Evolutionary conservation across 192 early-diverging fungal genomes (phyloP), one percentile per base, ranked within the genome.

Genomic region (Backusella parvicylindrica): DNA sequence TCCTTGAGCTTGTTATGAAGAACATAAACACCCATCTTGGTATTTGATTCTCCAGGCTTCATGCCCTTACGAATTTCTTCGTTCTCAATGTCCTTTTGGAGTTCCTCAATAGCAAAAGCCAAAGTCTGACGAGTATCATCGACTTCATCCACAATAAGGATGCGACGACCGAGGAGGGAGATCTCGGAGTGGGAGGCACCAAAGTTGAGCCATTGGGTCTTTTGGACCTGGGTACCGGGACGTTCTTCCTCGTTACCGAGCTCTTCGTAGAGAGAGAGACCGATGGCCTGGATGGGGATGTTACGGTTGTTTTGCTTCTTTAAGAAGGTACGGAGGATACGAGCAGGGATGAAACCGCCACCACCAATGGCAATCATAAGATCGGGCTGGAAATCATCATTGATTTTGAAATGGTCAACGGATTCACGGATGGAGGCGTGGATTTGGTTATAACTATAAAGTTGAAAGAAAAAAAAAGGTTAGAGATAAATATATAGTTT

Each of bases 151-250:
- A 94, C 92, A 81, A 94, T 91, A 40, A 94, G 75, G 67, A 94
- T 92, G 77, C 84, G 84, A 47, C 91, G 84, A 3, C 92, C 92
- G 41, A 92, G 77, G 37, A 94, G 81, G 13, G 86, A 87, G 11
- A 84, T 84, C 49, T 89, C 84, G 3, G 87, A 86, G 37, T 89
- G 87, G 70, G 79, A 71, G n/a, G 85, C 85, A 49, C 88, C 91
- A 85, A 92, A 91, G 77, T 92, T 92, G 53, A 94, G 84, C 92
- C 92, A 94, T 76, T 94, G 92, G 7, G 91, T 92, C 83, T 94
- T 94, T 78, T 88, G 87, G 1, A 93, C 92, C 71, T 90, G 84
- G 23, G 85, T 85, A 31, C 88, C 87, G 3, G 78, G 75, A 0
- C 75, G 64, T 6, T 85, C 82, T 38, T 81, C 81, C 31, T 84